phyloP scores from a whole-genome alignment of 768 basidiomycete species.

The Favolaschia claudopus region DNA sequence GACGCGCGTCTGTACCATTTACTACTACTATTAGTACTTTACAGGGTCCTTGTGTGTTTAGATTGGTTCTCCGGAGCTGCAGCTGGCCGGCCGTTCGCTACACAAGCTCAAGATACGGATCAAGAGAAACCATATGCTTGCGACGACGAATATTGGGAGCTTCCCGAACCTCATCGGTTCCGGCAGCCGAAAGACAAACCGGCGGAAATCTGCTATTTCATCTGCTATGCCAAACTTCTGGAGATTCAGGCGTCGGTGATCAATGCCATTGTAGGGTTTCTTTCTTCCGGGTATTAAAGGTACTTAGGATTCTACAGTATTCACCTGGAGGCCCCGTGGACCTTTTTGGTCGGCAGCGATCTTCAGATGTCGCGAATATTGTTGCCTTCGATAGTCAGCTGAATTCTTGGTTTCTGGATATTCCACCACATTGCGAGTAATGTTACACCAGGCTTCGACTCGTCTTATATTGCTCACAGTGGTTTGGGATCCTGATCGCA shows the following conservation, averaged over 20 bases:
- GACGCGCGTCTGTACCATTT: neutral
- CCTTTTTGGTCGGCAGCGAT: slow-evolving; percentile 19
- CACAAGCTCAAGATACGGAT: slow-evolving; percentile 70
- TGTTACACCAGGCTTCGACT: too few species aligned
- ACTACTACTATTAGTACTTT: neutral
- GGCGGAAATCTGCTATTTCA: slow-evolving; percentile 53
- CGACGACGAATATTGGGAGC: slow-evolving; percentile 73
- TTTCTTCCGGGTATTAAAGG: too few species aligned
- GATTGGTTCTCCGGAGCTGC: slow-evolving; percentile 38
- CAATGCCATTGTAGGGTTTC: slow-evolving; percentile 56
- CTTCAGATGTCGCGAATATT: slow-evolving; percentile 61
- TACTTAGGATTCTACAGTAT: too few species aligned
- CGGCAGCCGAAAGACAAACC: slow-evolving; percentile 62
- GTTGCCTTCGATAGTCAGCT: slow-evolving; percentile 68
- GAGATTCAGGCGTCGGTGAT: slow-evolving; percentile 60
- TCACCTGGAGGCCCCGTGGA: slow-evolving; percentile 52
- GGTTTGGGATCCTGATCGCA: slow-evolving; percentile 37
- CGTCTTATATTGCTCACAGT: slow-evolving; percentile 37
- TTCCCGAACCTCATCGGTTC: slow-evolving; percentile 48
- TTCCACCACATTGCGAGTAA: slow-evolving; percentile 54
- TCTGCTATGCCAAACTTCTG: slow-evolving; percentile 52
- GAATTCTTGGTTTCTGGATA: slow-evolving; percentile 66
- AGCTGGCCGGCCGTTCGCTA: slow-evolving; percentile 63
- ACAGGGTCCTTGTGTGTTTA: slow-evolving; percentile 29
- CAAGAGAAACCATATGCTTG: slow-evolving; percentile 67